Conservation (phyloP, 1,284 basidiomycete species). For the Uromyces viciae-fabae region DNA sequence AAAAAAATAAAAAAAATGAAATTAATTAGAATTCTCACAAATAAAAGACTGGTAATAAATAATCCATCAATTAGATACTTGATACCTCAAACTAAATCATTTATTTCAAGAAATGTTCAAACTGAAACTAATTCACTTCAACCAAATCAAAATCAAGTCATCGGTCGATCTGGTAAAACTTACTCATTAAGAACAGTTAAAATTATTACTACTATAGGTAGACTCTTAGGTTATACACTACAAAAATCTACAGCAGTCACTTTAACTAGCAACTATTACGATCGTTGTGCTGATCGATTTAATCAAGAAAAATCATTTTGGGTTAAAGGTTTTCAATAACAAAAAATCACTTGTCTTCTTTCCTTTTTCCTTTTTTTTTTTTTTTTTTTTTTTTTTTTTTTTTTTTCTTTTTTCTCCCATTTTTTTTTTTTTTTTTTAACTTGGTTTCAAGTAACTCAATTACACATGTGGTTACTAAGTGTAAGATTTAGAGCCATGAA, state of each 20-base stretch:
- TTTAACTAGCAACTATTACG: conserved; percentile 60
- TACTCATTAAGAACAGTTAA: conserved; percentile 38
- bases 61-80: too few relatives aligned
- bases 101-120: too few relatives aligned
- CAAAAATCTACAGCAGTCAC: conserved; percentile 59
- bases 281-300: conserved; percentile 59
- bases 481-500: conserved; percentile 83
- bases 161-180: conserved; percentile 28
- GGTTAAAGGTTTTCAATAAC: conserved; percentile 49
- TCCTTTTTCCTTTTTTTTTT: conserved; percentile 26
- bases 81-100: too few relatives aligned
- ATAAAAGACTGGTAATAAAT: too few relatives aligned
- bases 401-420: background rate
- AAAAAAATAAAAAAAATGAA: background rate
- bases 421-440: conserved; percentile 72
- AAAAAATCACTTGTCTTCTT: conserved; percentile 18
- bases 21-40: background rate
- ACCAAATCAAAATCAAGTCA: background rate
- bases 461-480: conserved; percentile 86
- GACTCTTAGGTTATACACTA: conserved; percentile 60
- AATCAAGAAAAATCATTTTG: conserved; percentile 57
- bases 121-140: too few relatives aligned
- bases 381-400: background rate
- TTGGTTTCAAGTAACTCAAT: conserved; percentile 91
- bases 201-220: conserved; percentile 55